These are phyloP conservation scores for Naematelia aurantialba DNA, from an alignment of 768 basidiomycete genomes.

Conservation along the genomic window DNA sequence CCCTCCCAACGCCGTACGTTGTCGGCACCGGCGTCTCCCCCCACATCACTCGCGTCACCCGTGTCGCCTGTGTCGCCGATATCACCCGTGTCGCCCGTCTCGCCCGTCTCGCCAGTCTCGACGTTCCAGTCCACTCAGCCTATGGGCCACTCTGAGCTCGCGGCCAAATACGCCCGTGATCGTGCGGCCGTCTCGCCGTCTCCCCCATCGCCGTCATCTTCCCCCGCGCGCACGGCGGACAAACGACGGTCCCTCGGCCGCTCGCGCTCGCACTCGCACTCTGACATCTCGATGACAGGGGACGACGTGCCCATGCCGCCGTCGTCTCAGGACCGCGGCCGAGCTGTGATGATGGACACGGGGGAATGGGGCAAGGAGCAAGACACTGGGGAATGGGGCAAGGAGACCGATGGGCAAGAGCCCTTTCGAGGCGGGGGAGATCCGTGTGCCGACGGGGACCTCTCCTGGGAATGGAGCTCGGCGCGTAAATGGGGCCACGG, in stretches of 20 bases:
- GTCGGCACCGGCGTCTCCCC: no score
- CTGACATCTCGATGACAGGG: slow-evolving; percentile 1
- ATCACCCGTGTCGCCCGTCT: slow-evolving; percentile 8
- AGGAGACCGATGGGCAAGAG: slow-evolving; percentile 4
- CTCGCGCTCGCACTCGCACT: slow-evolving; percentile 4
- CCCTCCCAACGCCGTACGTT: no score
- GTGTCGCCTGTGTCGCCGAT: background rate
- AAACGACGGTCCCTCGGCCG: no score
- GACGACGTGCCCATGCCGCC: slow-evolving; percentile 7
- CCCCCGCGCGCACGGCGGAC: no score
- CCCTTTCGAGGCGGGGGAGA: slow-evolving; percentile 44
- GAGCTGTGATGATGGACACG: background rate
- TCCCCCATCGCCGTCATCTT: background rate
- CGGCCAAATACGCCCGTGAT: slow-evolving; percentile 15
- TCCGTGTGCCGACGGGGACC: slow-evolving; percentile 36
- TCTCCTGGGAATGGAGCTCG: slow-evolving; percentile 26
- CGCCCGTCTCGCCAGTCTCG: slow-evolving; percentile 7
- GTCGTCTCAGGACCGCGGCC: slow-evolving; percentile 8
- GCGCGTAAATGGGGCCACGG: slow-evolving; percentile 3
- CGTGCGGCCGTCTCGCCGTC: background rate
- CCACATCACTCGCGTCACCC: background rate
- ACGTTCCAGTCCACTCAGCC: slow-evolving; percentile 30
- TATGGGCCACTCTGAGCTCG: slow-evolving; percentile 33
- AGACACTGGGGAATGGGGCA: slow-evolving; percentile 1
- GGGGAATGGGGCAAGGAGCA: background rate